These are phyloP conservation scores for Myriosclerotinia duriaeana DNA, from an alignment of 2,329 filamentous ascomycete species.

Conservation along the genomic window DNA sequence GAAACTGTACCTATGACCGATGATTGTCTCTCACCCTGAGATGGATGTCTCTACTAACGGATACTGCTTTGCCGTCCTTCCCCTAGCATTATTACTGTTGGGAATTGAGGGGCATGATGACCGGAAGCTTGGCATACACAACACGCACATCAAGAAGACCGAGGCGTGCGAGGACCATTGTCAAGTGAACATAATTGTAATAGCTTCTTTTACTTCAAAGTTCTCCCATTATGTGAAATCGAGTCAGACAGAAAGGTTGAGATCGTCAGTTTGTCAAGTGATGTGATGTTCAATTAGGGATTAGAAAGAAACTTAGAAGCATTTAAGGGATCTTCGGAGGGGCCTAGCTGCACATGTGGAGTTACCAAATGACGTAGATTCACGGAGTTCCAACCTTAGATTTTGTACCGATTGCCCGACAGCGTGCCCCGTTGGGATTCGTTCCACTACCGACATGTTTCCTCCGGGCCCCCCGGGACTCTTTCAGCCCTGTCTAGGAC, in stretches of 20 bases:
- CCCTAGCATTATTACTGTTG: background rate
- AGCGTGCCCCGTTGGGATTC: no score
- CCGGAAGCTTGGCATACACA: background rate
- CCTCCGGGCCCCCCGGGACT: no score
- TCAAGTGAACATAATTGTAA: background rate
- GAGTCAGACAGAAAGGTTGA: background rate
- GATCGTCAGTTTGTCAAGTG: constrained; percentile 8
- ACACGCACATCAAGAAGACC: background rate
- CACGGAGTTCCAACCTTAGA: background rate
- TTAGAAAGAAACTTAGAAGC: background rate
- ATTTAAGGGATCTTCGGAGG: constrained; percentile 9
- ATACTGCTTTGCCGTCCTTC: no score
- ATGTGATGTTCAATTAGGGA: constrained; percentile 2
- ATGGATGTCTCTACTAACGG: background rate
- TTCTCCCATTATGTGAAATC: background rate
- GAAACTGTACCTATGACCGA: background rate
- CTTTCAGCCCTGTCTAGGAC: constrained; percentile 14
- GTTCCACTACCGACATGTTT: no score
- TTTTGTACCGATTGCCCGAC: no score
- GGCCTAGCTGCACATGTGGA: constrained; percentile 1
- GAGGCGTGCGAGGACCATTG: background rate
- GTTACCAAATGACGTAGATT: constrained; percentile 11
- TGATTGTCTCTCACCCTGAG: background rate
- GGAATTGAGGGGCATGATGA: constrained; percentile 12
- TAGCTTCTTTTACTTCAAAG: background rate